Evolutionary conservation across 108 stramenopile genomes (phyloP), one percentile per base, ranked within the genome.

Genomic region (Aurantiochytrium sp.): DNA sequence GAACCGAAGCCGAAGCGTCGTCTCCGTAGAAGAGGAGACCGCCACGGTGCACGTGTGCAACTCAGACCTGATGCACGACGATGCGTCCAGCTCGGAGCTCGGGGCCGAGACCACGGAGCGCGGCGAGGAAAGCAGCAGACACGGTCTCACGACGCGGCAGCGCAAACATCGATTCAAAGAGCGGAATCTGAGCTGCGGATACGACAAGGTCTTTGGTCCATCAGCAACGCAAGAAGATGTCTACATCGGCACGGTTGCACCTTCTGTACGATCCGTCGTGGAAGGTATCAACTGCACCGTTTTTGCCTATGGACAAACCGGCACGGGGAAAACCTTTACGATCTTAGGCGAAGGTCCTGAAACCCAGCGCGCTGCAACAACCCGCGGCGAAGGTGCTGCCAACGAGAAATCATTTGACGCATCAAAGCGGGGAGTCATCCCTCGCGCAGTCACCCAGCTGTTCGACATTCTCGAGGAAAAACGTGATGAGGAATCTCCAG

Each of bases 241-340:
- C 47, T 94, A 90, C 64, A 51, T 35, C 2, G 72, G 92, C 60
- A 93, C 53, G 21, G 94, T 94, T 0, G 59, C 58, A 6, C 87
- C 87, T 18, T 91, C 87, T 58, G 90, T 91, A 12, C 44, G 57
- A 43, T 72, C 72, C 8, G 94, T 94, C 28, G 57, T 94, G 5
- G 58, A 91, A 18, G 94, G 94, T 35, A 58, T 92, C 72, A 93
- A 94, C 90, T 58, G 90, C 58, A 94, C 92, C 25, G 93, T 94
- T 14, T 92, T 94, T 47, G 93, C 93, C 4, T 94, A 94, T 47
- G 93, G 93, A 23, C 93, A 93, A 73, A 94, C 93, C 10, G 93
- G 93, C 12, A 89, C 88, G 0, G 94, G 94, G 35, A 94, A 94
- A 87, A 94, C 94, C 16, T 91, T 93, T 60, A 93, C 93, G 5